Evolutionary conservation across 768 basidiomycete species (phyloP), one percentile per base, ranked within the genome.

Genomic region (Gymnopilus junonius): DNA sequence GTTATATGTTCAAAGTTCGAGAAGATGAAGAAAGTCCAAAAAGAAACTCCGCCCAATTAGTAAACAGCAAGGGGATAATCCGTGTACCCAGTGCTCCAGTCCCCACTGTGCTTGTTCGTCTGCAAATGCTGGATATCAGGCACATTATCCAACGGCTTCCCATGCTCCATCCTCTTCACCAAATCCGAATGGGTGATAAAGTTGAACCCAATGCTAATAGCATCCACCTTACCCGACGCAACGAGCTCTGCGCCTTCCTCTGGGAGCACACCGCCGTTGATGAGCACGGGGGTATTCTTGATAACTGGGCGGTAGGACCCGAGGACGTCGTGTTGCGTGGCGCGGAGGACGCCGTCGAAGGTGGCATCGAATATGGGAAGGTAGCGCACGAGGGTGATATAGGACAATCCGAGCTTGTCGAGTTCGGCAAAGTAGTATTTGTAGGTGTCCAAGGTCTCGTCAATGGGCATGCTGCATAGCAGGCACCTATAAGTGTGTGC

Each of bases 181-280:
- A 51, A 8, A 32, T 51, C 48, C 8, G 48, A 15, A n/a, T 51
- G 48, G 3, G 48, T 51, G 31, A 51, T 32, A 8, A n/a, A 51
- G 29, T 51, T 51, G 48, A 51, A 51, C 27, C 48, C 48, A n/a
- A 51, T 51, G 48, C 48, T 51, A n/a, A 51, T 51, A 10, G 48
- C 48, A 12, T 51, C 48, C n/a, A 51, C 32, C 12, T 51, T 23
- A 8, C 48, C 48, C 12, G 27, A 14, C 8, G 17, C 29, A 8
- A 51, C 20, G 15, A 51, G 48, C 48, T 29, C 15, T 15, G 48
- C 48, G 7, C 48, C 48, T 29, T 51, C 48, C 7, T 51, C 31
- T 10, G 48, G 48, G 48, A 29, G 27, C 1, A 51, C 48, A n/a
- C 48, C 48, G 29, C 48, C 48, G 48, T 51, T 51, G 29, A 51